phyloP scores from a whole-genome alignment of 2,329 filamentous ascomycete species.

The Neonectria sp. region DNA sequence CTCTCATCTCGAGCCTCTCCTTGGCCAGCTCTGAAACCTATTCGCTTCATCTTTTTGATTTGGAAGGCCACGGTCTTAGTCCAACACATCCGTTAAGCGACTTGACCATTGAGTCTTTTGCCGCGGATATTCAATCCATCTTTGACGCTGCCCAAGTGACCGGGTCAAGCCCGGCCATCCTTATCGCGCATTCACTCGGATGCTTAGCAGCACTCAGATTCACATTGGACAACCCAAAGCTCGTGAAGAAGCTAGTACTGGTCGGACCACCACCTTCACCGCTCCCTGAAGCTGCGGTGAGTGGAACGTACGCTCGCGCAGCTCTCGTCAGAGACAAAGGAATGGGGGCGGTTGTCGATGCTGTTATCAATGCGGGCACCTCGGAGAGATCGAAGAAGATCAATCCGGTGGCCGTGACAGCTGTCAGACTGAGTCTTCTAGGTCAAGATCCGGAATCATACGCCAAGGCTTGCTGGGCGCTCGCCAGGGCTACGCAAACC shows the following conservation, averaged over 20 bases:
- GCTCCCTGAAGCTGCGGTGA: conserved; percentile 55
- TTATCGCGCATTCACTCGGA: conserved; percentile 69
- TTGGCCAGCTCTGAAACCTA: conserved; percentile 14
- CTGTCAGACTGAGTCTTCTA: conserved; percentile 60
- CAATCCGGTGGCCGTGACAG: conserved; percentile 58
- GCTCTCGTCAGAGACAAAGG: conserved; percentile 58
- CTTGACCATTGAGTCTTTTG: conserved; percentile 60
- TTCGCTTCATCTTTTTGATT: conserved; percentile 62
- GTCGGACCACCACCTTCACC: conserved; percentile 63
- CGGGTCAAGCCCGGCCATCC: conserved; percentile 48
- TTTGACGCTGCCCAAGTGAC: conserved; percentile 52
- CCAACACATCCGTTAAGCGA: conserved; percentile 62
- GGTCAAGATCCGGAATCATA: conserved; percentile 67
- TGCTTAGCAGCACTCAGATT: conserved; percentile 64
- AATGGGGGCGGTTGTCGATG: conserved; percentile 60
- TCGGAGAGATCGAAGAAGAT: conserved; percentile 27
- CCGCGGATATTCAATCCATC: conserved; percentile 58
- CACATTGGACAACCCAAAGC: conserved; percentile 54
- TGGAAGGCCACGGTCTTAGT: conserved; percentile 70
- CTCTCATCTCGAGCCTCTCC: conserved; percentile 57
- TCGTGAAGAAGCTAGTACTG: conserved; percentile 62
- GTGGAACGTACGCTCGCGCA: conserved; percentile 51
- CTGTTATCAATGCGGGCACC: conserved; percentile 48
- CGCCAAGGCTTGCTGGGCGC: conserved; percentile 66
- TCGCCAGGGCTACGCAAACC: conserved; percentile 56